These are phyloP conservation scores for Hypoxylon sp. DNA, from an alignment of 2,329 filamentous ascomycete genomes.

Conservation along the genomic window DNA sequence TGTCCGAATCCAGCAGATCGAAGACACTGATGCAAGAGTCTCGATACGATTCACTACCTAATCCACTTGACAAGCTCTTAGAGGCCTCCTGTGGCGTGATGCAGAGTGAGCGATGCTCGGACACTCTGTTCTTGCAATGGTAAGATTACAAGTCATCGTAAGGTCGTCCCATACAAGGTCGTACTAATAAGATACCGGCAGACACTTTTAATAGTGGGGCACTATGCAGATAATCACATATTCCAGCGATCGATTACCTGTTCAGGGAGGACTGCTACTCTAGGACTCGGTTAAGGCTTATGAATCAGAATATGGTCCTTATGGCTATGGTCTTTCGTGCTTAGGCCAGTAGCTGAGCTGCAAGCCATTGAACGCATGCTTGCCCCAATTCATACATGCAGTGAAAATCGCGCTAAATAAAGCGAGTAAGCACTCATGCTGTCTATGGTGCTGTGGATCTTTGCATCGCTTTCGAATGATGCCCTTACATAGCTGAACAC, in stretches of 20 bases:
- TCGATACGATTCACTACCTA: neutral
- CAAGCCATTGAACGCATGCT: neutral
- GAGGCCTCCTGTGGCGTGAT: neutral
- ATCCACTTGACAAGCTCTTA: neutral
- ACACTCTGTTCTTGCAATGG: neutral
- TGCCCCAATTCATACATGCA: conserved; percentile 7
- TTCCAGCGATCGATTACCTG: conserved; percentile 1
- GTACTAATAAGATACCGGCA: neutral
- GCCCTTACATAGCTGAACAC: conserved; percentile 18
- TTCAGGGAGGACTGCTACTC: neutral
- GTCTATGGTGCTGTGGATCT: neutral
- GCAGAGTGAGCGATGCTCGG: neutral
- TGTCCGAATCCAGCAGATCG: conserved; percentile 2
- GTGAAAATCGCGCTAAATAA: conserved; percentile 1
- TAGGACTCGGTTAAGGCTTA: neutral
- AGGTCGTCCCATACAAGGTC: neutral
- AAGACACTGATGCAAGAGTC: neutral
- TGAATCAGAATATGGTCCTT: neutral
- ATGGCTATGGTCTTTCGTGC: conserved; percentile 1
- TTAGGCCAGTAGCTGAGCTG: conserved; percentile 1
- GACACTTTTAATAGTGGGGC: neutral
- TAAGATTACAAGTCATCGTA: neutral
- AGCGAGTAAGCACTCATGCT: conserved; percentile 3
- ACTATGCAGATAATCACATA: neutral
- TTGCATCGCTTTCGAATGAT: conserved; percentile 13